Evolutionary conservation across 169 alveolate species (phyloP).

Genomic region (Eimeria maxima): DNA sequence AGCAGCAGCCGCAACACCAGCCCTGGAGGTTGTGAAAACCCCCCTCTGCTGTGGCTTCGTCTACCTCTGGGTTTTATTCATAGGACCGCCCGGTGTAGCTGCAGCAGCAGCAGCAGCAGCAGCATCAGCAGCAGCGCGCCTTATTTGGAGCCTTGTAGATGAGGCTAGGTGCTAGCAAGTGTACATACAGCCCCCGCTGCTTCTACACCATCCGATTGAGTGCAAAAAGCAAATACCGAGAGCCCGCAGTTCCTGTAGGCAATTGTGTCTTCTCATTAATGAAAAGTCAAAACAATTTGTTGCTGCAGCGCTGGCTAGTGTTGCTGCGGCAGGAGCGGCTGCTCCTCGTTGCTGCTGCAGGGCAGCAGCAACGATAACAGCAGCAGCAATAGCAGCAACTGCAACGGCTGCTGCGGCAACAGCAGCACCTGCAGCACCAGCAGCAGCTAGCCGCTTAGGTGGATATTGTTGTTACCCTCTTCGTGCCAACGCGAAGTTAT

Average conservation of each 20-base stretch:
- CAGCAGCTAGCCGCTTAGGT: not conserved
- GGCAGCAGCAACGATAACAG: not conserved
- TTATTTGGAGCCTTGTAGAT: no score
- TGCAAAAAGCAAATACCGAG: no score
- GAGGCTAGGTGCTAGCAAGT: no score
- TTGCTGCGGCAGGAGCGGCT: not conserved
- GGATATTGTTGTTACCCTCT: no score
- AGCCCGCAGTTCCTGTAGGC: no score
- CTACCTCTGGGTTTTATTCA: not conserved
- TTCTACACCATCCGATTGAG: no score
- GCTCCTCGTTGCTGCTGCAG: not conserved
- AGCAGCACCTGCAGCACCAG: not conserved
- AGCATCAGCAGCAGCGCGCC: no score
- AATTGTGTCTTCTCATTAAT: no score
- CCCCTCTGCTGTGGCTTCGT: not conserved
- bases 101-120: no score
- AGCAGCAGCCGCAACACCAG: not conserved
- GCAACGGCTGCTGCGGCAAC: not conserved
- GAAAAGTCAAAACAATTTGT: not conserved
- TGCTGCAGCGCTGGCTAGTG: not conserved
- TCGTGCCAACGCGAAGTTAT: not conserved
- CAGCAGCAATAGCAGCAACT: not conserved
- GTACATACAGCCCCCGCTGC: no score
- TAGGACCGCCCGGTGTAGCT: not conserved
- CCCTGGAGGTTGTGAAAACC: not conserved